These are phyloP conservation scores for Chlorella sp. DNA, from an alignment of 139 green algal species.

Conservation along the genomic window DNA sequence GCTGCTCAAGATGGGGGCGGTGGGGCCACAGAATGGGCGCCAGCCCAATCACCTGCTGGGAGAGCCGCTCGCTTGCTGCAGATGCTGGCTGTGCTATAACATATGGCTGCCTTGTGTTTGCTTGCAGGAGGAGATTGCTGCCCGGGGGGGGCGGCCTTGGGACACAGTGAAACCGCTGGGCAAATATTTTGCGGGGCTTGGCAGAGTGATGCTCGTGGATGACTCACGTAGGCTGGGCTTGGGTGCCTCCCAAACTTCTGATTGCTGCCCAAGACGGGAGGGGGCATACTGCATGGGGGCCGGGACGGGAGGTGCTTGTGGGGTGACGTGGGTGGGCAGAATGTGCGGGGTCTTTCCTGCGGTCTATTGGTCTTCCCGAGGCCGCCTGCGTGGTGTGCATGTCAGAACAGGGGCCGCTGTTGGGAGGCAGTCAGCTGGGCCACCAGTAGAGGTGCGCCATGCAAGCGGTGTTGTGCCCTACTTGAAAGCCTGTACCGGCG, in stretches of 20 bases:
- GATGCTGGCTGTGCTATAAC: too few species aligned
- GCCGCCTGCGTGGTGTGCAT: too few species aligned
- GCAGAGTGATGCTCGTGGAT: constrained; percentile 47
- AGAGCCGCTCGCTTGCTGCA: too few species aligned
- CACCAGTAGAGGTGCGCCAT: too few species aligned
- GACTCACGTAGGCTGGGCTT: constrained; percentile 35
- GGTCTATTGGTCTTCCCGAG: too few species aligned
- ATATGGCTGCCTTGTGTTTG: not conserved
- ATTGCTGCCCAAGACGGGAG: not conserved
- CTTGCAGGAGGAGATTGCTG: constrained; percentile 34
- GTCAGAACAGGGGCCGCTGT: too few species aligned
- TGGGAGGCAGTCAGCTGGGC: too few species aligned
- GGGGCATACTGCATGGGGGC: not conserved
- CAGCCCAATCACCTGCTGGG: too few species aligned
- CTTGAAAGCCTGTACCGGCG: too few species aligned
- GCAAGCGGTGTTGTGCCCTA: too few species aligned
- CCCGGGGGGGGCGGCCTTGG: constrained; percentile 46
- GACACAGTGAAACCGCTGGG: constrained; percentile 59
- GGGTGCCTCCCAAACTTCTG: not conserved
- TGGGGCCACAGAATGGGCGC: too few species aligned
- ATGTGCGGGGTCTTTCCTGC: not conserved
- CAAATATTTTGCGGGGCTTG: constrained; percentile 46
- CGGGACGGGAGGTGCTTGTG: not conserved
- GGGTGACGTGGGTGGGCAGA: not conserved
- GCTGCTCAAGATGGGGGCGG: too few species aligned